These are phyloP conservation scores for Phylloporus scabripes DNA, from an alignment of 768 basidiomycete species.

Conservation along the genomic window DNA sequence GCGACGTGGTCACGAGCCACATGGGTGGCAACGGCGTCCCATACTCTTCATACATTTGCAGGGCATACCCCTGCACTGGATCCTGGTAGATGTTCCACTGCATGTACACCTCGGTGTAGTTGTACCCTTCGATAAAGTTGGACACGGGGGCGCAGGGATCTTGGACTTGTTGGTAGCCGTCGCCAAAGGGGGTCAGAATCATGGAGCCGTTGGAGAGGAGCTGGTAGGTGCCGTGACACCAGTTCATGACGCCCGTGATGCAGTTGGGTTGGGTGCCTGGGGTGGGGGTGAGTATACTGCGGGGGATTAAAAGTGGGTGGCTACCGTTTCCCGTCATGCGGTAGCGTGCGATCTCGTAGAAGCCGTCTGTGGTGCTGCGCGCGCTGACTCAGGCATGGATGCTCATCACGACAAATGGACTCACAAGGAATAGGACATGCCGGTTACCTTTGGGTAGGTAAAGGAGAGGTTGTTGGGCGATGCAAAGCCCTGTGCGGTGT, in stretches of 20 bases:
- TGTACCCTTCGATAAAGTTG: conserved; percentile 83
- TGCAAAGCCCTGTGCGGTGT: conserved; percentile 61
- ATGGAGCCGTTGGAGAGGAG: conserved; percentile 77
- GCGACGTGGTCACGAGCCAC: conserved; percentile 60
- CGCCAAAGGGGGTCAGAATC: conserved; percentile 63
- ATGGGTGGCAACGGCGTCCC: conserved; percentile 70
- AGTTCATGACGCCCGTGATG: conserved; percentile 82
- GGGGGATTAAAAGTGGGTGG: background rate
- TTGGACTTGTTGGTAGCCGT: conserved; percentile 94
- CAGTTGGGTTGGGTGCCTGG: conserved; percentile 80
- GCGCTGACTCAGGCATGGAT: background rate
- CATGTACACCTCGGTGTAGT: conserved; percentile 60
- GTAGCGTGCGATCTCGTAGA: conserved; percentile 88
- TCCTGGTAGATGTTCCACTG: conserved; percentile 75
- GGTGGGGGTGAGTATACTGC: background rate
- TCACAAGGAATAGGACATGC: conserved; percentile 86
- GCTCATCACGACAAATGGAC: conserved; percentile 19
- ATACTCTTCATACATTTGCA: conserved; percentile 76
- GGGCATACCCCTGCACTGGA: conserved; percentile 50
- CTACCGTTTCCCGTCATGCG: conserved; percentile 83
- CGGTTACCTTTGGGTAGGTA: conserved; percentile 78
- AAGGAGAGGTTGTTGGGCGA: conserved; percentile 81
- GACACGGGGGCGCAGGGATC: conserved; percentile 87
- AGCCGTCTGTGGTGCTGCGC: conserved; percentile 61
- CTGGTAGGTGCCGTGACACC: conserved; percentile 80